Percentiles rank a stretch among this genome's conserved stretches.
Conservation (phyloP, 306 rosid species). For the Dicorynia guianensis region DNA sequence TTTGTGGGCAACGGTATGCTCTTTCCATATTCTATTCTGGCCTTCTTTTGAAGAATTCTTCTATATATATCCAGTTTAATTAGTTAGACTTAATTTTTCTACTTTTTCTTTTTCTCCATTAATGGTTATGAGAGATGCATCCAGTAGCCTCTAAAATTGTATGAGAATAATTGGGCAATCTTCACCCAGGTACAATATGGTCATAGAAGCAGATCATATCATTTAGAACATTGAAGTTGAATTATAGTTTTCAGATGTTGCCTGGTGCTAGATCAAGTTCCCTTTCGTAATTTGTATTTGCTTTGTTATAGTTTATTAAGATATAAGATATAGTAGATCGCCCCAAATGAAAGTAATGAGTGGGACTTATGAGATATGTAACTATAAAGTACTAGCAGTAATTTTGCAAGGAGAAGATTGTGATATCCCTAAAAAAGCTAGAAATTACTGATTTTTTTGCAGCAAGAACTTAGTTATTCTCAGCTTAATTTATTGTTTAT, state of each 20-base stretch:
- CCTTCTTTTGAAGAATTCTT: constrained; percentile 1
- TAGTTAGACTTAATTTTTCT: background rate
- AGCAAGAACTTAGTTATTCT: background rate
- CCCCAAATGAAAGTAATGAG: background rate
- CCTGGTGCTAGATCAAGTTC: too few species aligned
- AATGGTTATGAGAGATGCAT: background rate
- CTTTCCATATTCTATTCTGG: constrained; percentile 21
- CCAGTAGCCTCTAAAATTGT: background rate
- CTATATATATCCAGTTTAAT: constrained; percentile 2
- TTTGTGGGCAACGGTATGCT: constrained; percentile 93
- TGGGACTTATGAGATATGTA: too few species aligned
- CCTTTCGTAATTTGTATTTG: background rate
- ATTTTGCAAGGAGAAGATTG: background rate
- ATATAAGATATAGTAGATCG: background rate
- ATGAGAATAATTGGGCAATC: background rate
- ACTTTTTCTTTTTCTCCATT: background rate
- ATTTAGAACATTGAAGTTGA: background rate
- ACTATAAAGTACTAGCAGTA: too few species aligned
- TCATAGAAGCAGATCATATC: background rate
- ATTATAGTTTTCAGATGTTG: too few species aligned
- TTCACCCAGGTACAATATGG: background rate
- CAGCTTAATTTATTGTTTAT: constrained; percentile 3
- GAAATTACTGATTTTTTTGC: background rate
- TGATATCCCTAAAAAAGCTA: background rate
- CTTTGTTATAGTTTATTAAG: background rate